Conservation (phyloP, 345 rosid genomes). For the Sonneratia caseolaris region DNA sequence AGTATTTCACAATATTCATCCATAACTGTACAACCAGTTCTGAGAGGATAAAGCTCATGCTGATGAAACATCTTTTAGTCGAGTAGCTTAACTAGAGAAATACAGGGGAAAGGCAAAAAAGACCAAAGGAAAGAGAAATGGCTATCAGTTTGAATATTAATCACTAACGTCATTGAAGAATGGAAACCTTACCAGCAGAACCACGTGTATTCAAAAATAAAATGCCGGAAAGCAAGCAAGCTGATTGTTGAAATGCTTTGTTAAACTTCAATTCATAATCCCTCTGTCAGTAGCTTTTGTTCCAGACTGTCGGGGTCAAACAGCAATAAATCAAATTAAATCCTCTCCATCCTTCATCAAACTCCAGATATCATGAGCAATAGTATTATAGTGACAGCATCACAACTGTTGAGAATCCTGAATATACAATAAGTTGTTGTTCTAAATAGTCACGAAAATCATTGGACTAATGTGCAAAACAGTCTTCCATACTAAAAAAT, state of each 20-base stretch:
- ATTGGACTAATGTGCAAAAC: not conserved
- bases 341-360: not conserved
- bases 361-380: not conserved
- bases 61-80: not conserved
- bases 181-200: not conserved
- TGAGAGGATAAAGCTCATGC: not conserved
- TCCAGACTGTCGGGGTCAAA: too few relatives aligned
- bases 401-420: not conserved
- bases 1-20: not conserved
- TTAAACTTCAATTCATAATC: not conserved
- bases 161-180: not conserved
- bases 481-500: not conserved
- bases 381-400: not conserved
- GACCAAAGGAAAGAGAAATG: too few relatives aligned
- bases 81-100: too few relatives aligned
- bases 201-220: not conserved
- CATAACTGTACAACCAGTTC: not conserved
- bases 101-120: too few relatives aligned
- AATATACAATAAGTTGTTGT: not conserved
- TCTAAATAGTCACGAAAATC: not conserved
- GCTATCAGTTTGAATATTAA: not conserved
- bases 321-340: not conserved
- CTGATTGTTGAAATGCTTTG: not conserved
- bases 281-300: too few relatives aligned
- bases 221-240: not conserved